Base-by-base conservation (phyloP, 805 yeast genomes). In the Millerozyma acaciae region DNA sequence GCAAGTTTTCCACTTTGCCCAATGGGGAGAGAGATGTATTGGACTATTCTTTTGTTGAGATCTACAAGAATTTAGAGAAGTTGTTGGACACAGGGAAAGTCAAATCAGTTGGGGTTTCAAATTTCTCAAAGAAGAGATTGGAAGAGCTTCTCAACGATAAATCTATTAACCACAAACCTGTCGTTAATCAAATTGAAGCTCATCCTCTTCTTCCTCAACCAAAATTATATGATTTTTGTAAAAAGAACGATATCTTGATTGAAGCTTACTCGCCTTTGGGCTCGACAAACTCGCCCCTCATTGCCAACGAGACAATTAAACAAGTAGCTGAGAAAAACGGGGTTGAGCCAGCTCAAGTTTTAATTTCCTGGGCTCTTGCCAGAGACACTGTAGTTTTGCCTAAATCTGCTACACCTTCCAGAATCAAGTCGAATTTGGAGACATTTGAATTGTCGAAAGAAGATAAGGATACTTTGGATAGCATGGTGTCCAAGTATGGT, bases 211-310 rank as follows among this genome's bases (percentile, higher is more conserved):
- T 51, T 25, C 60, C 55, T 15, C 48, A 51, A 42, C 39, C 38
- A 20, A 87, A 89, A 29, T 70, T 70, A 41, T 65, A 81, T 37
- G 84, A 75, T 68, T 39, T 78, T 81, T 39, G 53, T 65, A 21
- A 42, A 32, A 29, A 40, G 23, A 37, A 49, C 16, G 47, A 32
- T 22, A 48, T 49, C 28, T 21, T 39, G 14, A 55, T 81, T 34
- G 81, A 81, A 54, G 94, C 94, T 7, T 86, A 84, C 60, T 78
- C 86, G 19, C 93, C 95, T 16, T 65, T 85, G 45, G 90, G 88
- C 6, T 70, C 81, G 19, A 57, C 63, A 5, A 39, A 37, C 21
- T 18, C 20, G 6, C 80, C 83, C 9, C 43, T 76, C 10, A 55
- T 76, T 38, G 51, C 57, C 17, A 70, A 78, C 43, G 65, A 60